Evolutionary conservation across 2,329 filamentous ascomycete species (phyloP).

Genomic region (Monosporascus ibericus): DNA sequence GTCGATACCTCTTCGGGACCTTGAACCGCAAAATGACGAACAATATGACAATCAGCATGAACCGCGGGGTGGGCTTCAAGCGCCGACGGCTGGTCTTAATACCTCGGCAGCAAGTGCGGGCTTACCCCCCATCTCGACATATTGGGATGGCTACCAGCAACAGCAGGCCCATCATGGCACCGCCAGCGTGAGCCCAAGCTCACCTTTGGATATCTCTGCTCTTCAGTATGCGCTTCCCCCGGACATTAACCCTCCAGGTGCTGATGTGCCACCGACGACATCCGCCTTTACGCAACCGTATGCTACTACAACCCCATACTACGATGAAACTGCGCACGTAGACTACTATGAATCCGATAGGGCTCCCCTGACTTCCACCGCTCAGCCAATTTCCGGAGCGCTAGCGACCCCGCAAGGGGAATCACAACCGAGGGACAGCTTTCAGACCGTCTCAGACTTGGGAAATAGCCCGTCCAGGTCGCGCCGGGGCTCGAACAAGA

Average conservation of each 20-base stretch:
- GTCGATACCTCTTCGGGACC: background rate
- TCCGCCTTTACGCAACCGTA: constrained; percentile 23
- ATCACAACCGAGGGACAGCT: constrained; percentile 44
- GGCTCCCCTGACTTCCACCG: constrained; percentile 50
- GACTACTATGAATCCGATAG: constrained; percentile 50
- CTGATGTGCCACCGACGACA: constrained; percentile 20
- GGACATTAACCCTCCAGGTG: constrained; percentile 34
- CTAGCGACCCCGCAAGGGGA: constrained; percentile 35
- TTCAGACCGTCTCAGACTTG: constrained; percentile 49
- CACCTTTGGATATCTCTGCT: constrained; percentile 47
- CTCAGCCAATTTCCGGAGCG: constrained; percentile 49
- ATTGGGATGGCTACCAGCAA: constrained; percentile 47
- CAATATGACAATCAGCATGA: constrained; percentile 2
- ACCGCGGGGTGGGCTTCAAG: constrained; percentile 10
- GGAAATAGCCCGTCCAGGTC: constrained; percentile 45
- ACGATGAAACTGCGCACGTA: constrained; percentile 32
- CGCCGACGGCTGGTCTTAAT: constrained; percentile 16
- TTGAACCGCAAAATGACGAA: background rate
- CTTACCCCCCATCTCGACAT: constrained; percentile 40
- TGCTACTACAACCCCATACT: constrained; percentile 31
- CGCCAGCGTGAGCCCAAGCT: constrained; percentile 30
- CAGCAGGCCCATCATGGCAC: constrained; percentile 30
- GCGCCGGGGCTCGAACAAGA: constrained; percentile 41
- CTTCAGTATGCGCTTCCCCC: constrained; percentile 51
- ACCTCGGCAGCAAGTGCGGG: constrained; percentile 24